Evolutionary conservation across 768 basidiomycete species (phyloP).

Genomic region (Pilatotrama ljubarskyi): DNA sequence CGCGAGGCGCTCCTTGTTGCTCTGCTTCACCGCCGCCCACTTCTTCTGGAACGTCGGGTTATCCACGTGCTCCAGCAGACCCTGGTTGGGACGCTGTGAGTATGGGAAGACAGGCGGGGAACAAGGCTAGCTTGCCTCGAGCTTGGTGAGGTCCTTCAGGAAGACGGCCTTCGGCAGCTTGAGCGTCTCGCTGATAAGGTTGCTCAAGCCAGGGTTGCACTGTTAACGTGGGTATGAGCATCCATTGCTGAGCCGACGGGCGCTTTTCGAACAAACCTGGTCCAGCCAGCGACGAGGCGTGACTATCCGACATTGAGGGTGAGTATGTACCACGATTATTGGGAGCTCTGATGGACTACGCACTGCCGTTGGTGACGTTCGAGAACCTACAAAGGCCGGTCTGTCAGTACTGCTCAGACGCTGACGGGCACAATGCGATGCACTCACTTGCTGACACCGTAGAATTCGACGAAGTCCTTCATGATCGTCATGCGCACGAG

Average conservation of each 20-base stretch:
- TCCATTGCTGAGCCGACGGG: not conserved
- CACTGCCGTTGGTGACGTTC: conserved; percentile 93
- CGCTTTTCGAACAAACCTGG: conserved; percentile 45
- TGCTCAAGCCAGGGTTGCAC: conserved; percentile 89
- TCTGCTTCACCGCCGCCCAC: conserved; percentile 85
- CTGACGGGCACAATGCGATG: not conserved
- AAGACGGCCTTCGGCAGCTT: conserved; percentile 73
- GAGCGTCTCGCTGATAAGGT: conserved; percentile 82
- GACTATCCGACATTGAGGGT: conserved; percentile 41
- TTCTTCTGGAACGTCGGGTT: conserved; percentile 72
- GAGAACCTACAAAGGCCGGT: conserved; percentile 49
- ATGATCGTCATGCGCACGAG: conserved; percentile 81
- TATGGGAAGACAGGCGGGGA: not conserved
- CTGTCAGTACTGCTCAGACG: not conserved
- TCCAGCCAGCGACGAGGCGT: conserved; percentile 94
- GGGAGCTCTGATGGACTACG: conserved; percentile 30
- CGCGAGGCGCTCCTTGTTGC: conserved; percentile 89
- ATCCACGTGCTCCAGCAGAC: conserved; percentile 70
- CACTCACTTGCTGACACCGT: conserved; percentile 73
- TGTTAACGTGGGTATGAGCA: conserved; percentile 4
- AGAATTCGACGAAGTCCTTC: conserved; percentile 93
- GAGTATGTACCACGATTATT: not conserved
- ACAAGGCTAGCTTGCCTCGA: conserved; percentile 41
- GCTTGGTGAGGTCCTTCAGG: conserved; percentile 80
- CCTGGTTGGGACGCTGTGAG: conserved; percentile 27